These are phyloP conservation scores for Tulasnella sp. DNA, from an alignment of 768 basidiomycete genomes.

Conservation along the genomic window DNA sequence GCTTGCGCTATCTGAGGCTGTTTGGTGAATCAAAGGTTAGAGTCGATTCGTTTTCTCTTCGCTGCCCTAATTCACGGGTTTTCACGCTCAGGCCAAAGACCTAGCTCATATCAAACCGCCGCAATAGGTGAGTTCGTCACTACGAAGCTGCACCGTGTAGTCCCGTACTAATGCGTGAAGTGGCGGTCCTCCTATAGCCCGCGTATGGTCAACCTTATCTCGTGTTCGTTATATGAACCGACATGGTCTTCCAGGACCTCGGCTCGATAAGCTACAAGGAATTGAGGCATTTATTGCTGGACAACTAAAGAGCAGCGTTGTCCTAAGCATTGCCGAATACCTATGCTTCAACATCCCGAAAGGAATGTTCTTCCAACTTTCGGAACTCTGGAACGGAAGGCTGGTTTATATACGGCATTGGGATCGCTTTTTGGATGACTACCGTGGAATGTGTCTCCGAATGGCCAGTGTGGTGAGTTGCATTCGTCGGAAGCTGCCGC, in stretches of 20 bases:
- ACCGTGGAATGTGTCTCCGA: background rate
- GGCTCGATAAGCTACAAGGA: conserved; percentile 3
- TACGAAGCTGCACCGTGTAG: background rate
- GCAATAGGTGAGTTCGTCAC: background rate
- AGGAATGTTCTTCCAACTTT: background rate
- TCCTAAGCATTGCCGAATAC: background rate
- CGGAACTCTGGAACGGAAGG: background rate
- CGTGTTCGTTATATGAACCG: background rate
- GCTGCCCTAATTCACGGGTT: too few species aligned
- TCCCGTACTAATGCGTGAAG: background rate
- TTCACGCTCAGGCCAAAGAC: background rate
- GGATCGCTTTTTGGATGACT: background rate
- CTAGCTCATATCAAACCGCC: background rate
- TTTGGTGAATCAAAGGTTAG: background rate
- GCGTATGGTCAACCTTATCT: background rate
- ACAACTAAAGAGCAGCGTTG: background rate
- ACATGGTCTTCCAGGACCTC: background rate
- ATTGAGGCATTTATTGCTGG: background rate
- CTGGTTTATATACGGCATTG: background rate
- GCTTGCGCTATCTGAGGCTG: background rate
- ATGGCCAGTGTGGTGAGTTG: background rate
- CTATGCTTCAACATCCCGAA: background rate
- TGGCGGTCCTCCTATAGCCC: background rate
- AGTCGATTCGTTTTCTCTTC: too few species aligned
- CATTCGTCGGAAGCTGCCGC: background rate